Percentiles rank a stretch among this genome's conserved stretches.
phyloP scores from a whole-genome alignment of 1,284 basidiomycete genomes.

The Ceratobasidium sp. region DNA sequence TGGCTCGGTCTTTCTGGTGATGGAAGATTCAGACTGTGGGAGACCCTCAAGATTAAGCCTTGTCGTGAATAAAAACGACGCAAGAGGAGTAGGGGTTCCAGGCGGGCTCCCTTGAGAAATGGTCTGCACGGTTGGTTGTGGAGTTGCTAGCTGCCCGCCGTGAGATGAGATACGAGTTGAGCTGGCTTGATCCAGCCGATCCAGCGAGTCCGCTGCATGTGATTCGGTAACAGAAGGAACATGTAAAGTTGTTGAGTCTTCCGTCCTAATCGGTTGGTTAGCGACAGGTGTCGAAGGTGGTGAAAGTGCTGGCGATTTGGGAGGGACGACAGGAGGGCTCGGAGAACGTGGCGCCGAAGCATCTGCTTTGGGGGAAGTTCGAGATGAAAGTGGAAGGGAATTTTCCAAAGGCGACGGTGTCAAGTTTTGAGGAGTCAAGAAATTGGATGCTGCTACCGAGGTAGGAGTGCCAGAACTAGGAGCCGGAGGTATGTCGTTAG shows the following conservation, averaged over 20 bases:
- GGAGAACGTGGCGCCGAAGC: conserved; percentile 2
- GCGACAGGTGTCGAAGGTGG: not conserved
- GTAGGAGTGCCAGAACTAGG: conserved; percentile 20
- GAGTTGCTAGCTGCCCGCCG: not conserved
- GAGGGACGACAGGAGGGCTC: conserved; percentile 8
- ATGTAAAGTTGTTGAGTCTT: not conserved
- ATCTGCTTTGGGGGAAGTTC: not conserved
- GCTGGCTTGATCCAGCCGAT: not conserved
- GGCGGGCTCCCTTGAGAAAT: conserved; percentile 12
- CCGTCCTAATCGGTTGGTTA: not conserved
- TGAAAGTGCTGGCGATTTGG: conserved; percentile 8
- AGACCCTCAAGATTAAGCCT: conserved; percentile 15
- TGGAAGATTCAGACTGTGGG: not conserved
- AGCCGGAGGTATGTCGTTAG: not conserved
- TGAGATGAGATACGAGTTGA: not conserved
- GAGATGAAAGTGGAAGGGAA: conserved; percentile 6
- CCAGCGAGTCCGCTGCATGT: not conserved
- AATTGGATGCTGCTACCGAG: conserved; percentile 38
- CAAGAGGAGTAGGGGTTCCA: not conserved
- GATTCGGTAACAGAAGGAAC: not conserved
- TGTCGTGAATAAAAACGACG: conserved; percentile 26
- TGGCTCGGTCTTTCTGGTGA: not conserved
- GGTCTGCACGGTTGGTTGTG: not conserved
- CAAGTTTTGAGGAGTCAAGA: conserved; percentile 41
- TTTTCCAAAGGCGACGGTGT: conserved; percentile 16